Conservation (phyloP, 106 monocot genomes). For the Acanthochlamys bracteata region DNA sequence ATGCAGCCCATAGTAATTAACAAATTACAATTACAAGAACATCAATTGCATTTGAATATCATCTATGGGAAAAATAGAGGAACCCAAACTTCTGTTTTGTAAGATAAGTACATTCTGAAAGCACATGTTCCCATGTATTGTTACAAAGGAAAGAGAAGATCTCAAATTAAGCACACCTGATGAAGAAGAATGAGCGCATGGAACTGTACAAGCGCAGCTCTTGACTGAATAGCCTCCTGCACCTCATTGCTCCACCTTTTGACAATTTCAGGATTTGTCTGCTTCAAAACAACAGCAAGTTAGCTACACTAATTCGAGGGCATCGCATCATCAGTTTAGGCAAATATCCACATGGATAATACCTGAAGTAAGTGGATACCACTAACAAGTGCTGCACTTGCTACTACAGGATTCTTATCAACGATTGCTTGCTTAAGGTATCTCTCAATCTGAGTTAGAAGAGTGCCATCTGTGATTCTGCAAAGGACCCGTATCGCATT, state of each 20-base stretch:
- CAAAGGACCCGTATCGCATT: constrained; percentile 98
- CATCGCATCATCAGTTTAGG: constrained; percentile 1
- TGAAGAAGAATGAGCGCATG: constrained; percentile 97
- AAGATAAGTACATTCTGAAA: too few species aligned
- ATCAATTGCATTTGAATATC: too few species aligned
- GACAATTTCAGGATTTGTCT: constrained; percentile 96
- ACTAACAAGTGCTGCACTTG: constrained; percentile 97
- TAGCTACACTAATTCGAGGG: background rate
- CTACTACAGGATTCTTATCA: constrained; percentile 97
- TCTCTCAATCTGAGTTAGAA: constrained; percentile 95
- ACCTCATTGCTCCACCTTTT: constrained; percentile 99
- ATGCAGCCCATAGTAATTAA: too few species aligned
- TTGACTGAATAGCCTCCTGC: constrained; percentile 97
- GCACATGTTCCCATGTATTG: background rate
- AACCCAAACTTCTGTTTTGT: too few species aligned
- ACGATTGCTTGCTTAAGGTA: constrained; percentile 98
- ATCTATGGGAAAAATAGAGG: too few species aligned
- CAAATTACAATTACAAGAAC: too few species aligned
- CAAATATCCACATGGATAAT: constrained; percentile 4
- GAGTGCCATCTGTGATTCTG: constrained; percentile 89
- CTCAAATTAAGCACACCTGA: constrained; percentile 39
- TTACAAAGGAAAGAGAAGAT: background rate
- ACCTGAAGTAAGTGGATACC: constrained; percentile 97
- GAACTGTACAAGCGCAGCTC: constrained; percentile 96
- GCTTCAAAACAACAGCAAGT: background rate